Conservation (phyloP, 495 filamentous ascomycete species). For the Penicillium dipodomyicola region DNA sequence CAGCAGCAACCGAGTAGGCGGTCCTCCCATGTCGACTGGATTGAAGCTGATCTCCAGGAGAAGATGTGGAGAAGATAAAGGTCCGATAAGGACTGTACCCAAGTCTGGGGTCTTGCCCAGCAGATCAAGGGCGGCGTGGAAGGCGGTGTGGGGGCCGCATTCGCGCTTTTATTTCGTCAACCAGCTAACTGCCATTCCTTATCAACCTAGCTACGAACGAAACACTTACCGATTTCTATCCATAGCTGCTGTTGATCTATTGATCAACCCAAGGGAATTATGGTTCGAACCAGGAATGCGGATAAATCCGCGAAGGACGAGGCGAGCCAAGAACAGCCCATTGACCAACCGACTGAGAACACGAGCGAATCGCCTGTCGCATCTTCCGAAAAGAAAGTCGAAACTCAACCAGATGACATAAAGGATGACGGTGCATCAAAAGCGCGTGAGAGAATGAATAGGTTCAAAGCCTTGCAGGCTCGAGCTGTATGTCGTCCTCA, state of each 20-base stretch:
- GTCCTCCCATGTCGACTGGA: not conserved
- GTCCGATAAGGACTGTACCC: slow-evolving; percentile 16
- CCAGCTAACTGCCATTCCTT: slow-evolving; percentile 1
- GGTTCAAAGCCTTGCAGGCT: slow-evolving; percentile 81
- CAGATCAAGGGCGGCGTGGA: slow-evolving; percentile 22
- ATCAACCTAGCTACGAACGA: not conserved
- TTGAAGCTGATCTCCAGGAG: not conserved
- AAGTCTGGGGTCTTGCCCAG: slow-evolving; percentile 19
- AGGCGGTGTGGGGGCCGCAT: slow-evolving; percentile 21
- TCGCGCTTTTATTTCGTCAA: slow-evolving; percentile 17
- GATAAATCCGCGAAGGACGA: slow-evolving; percentile 15
- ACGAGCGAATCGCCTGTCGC: slow-evolving; percentile 8
- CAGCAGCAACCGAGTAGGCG: not conserved
- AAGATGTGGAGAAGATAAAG: slow-evolving; percentile 29
- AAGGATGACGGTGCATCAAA: slow-evolving; percentile 33
- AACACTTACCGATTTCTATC: not conserved
- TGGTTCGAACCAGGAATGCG: slow-evolving; percentile 21
- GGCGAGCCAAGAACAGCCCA: slow-evolving; percentile 4
- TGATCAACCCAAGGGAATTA: not conserved
- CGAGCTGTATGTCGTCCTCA: slow-evolving; percentile 55
- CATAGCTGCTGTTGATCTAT: no score
- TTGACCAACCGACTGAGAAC: slow-evolving; percentile 13
- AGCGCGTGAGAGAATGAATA: slow-evolving; percentile 36
- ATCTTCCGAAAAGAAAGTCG: slow-evolving; percentile 13
- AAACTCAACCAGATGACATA: slow-evolving; percentile 11